phyloP scores from a whole-genome alignment of 148 eudicot species.

The Euryodendron excelsum region DNA sequence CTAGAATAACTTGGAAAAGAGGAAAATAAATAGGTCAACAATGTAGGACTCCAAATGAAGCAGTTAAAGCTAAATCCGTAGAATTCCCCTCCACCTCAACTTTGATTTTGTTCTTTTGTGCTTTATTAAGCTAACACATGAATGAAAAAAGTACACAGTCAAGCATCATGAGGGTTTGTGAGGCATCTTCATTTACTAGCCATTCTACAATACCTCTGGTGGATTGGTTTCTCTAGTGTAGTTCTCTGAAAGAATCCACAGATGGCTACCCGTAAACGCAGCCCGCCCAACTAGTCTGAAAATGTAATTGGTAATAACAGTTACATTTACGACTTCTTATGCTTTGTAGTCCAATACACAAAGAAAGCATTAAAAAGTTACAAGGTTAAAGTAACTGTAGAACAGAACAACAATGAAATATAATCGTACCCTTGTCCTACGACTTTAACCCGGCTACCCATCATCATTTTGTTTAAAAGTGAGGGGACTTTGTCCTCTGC shows the following conservation, averaged over 20 bases:
- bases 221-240: slow-evolving; percentile 53
- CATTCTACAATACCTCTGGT: slow-evolving; percentile 61
- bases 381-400: neutral
- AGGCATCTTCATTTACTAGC: neutral
- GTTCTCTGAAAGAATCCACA: slow-evolving; percentile 74
- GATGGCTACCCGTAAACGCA: slow-evolving; percentile 82
- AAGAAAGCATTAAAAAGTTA: neutral
- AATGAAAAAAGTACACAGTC: neutral
- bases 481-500: slow-evolving; percentile 47
- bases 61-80: slow-evolving; percentile 3
- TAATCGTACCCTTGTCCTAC: slow-evolving; percentile 87
- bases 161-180: neutral
- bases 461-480: slow-evolving; percentile 84
- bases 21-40: neutral
- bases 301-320: neutral
- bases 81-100: neutral
- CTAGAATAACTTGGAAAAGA: neutral
- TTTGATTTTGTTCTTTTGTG: neutral
- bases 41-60: slow-evolving; percentile 5
- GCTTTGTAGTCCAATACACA: slow-evolving; percentile 4
- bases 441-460: slow-evolving; percentile 62
- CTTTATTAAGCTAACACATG: neutral
- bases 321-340: neutral
- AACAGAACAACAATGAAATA: neutral
- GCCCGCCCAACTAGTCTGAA: slow-evolving; percentile 81